Percentiles rank a stretch among this genome's conserved stretches.
Conservation (phyloP, 345 rosid species). For the Brassica incana region DNA sequence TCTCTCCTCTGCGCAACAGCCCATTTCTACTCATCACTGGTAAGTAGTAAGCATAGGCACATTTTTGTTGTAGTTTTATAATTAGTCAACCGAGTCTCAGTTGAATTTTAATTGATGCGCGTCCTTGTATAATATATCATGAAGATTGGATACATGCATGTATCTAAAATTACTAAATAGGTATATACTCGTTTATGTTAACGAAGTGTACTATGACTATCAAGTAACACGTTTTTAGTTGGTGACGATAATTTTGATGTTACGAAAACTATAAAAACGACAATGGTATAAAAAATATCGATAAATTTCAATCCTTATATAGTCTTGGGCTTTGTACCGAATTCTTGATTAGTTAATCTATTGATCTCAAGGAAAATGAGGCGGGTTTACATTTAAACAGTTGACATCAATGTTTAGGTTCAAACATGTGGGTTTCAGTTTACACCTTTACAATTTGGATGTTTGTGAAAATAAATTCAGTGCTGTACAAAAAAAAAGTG, state of each 20-base stretch:
- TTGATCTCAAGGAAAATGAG: neutral
- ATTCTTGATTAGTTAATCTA: neutral
- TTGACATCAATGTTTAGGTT: neutral
- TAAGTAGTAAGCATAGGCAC: conserved; percentile 25
- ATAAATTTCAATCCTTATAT: neutral
- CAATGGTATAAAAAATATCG: too few species aligned
- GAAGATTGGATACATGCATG: too few species aligned
- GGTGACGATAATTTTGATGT: too few species aligned
- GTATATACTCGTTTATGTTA: too few species aligned
- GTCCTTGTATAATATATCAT: neutral
- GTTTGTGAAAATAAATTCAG: neutral
- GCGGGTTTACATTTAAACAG: neutral
- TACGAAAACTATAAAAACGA: too few species aligned
- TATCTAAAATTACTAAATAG: too few species aligned
- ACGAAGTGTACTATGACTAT: too few species aligned
- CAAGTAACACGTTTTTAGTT: too few species aligned
- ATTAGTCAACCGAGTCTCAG: neutral
- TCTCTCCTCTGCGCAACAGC: conserved; percentile 32
- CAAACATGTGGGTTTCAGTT: neutral
- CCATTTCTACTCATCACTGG: conserved; percentile 33
- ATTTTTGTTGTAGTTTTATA: neutral
- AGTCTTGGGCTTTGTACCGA: neutral
- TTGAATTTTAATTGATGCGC: neutral
- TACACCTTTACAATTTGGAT: neutral
- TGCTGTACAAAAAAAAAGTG: neutral